Conservation (phyloP, 805 yeast genomes). For the Kazachstania taianensis region DNA sequence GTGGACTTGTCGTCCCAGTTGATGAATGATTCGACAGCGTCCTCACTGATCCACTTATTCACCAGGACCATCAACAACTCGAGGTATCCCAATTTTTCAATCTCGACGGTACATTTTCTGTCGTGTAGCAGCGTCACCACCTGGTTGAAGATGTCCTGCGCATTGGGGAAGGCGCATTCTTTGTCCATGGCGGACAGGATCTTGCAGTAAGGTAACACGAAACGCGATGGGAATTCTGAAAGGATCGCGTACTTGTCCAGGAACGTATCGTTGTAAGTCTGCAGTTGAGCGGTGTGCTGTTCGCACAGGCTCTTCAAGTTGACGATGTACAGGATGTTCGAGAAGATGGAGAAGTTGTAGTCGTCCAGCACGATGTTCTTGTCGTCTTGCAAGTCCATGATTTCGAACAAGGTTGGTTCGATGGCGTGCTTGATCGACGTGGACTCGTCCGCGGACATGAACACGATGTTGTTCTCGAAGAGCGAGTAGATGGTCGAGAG, state of each 20-base stretch:
- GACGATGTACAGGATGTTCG: slow-evolving; percentile 30
- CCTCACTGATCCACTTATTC: slow-evolving; percentile 24
- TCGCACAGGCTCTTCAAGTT: slow-evolving; percentile 24
- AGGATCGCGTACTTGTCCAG: slow-evolving; percentile 15
- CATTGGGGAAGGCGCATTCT: slow-evolving; percentile 16
- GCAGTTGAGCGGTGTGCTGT: slow-evolving; percentile 37
- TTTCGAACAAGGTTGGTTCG: slow-evolving; percentile 13
- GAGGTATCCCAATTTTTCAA: slow-evolving; percentile 21
- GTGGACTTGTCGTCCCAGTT: slow-evolving; percentile 12
- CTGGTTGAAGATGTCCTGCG: slow-evolving; percentile 5
- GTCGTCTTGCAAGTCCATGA: slow-evolving; percentile 4
- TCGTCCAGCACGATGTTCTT: slow-evolving; percentile 15
- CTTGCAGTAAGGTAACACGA: slow-evolving; percentile 35
- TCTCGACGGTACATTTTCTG: slow-evolving; percentile 1
- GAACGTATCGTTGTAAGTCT: slow-evolving; percentile 32
- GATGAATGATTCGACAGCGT: slow-evolving; percentile 7
- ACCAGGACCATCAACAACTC: slow-evolving; percentile 21
- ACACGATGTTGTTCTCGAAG: slow-evolving; percentile 15
- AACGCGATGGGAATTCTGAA: slow-evolving; percentile 17
- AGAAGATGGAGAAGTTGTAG: slow-evolving; percentile 18
- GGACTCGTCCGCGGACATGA: slow-evolving; percentile 12
- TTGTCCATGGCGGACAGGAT: slow-evolving; percentile 46
- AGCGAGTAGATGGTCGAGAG: slow-evolving; percentile 22
- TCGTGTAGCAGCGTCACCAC: background rate
- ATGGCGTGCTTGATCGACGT: slow-evolving; percentile 12